A percentile compares a stretch with the other conserved stretches of the same genome.
These are phyloP conservation scores for Debaryomyces psychrophilus DNA, from an alignment of 1,139 yeast species.

Conservation along the genomic window DNA sequence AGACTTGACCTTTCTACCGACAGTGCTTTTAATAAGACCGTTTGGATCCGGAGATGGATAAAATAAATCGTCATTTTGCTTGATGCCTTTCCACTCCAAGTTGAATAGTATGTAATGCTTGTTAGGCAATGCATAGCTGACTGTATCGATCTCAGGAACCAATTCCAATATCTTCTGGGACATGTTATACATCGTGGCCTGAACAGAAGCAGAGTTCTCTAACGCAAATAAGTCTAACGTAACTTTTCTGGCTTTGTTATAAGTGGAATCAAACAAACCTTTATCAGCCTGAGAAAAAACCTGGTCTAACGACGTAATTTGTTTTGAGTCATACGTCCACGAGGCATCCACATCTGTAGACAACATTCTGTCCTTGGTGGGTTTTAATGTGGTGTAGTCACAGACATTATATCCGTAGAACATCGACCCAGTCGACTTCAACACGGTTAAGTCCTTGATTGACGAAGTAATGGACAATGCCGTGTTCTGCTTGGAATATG, in stretches of 20 bases:
- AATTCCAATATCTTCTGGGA: constrained; percentile 65
- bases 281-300: constrained; percentile 55
- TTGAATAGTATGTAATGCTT: constrained; percentile 85
- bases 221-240: constrained; percentile 79
- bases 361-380: constrained; percentile 80
- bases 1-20: constrained; percentile 56
- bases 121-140: constrained; percentile 80
- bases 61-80: constrained; percentile 77
- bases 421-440: constrained; percentile 93
- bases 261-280: constrained; percentile 69
- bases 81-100: constrained; percentile 80
- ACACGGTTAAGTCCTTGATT: constrained; percentile 80
- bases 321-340: constrained; percentile 66
- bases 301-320: constrained; percentile 51
- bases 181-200: constrained; percentile 96
- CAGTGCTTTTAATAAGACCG: constrained; percentile 86
- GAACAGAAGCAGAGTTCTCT: constrained; percentile 89
- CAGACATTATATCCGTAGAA: constrained; percentile 84
- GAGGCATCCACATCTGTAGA: constrained; percentile 83
- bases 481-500: constrained; percentile 49
- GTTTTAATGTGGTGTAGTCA: constrained; percentile 85
- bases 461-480: constrained; percentile 66
- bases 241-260: constrained; percentile 59
- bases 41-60: constrained; percentile 93
- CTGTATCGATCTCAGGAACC: constrained; percentile 61